Evolutionary conservation across 257 asterid species (phyloP).

Genomic region (Solanum appendiculatum): DNA sequence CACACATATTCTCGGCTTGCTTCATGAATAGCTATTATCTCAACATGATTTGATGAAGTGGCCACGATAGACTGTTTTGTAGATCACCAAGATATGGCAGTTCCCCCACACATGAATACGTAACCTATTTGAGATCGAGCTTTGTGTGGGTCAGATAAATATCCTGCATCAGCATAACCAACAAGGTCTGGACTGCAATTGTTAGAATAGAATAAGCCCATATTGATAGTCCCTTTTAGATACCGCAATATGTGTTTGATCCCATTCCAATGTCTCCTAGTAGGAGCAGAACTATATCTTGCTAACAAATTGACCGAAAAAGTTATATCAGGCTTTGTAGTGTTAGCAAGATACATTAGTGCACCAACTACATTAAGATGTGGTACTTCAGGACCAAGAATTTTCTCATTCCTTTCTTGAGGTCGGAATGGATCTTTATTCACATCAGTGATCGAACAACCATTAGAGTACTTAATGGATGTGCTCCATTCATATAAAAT

Average conservation of each 20-base stretch:
- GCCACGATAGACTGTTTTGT: background rate
- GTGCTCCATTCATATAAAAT: no score
- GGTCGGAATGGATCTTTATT: no score
- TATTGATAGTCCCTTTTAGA: background rate
- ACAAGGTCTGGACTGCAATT: background rate
- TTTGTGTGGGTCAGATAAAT: no score
- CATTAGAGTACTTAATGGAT: no score
- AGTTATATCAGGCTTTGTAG: no score
- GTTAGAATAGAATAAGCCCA: background rate
- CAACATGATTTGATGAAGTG: background rate
- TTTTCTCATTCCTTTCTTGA: no score
- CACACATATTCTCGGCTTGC: background rate
- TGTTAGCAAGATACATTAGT: no score
- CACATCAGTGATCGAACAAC: no score
- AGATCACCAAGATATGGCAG: background rate
- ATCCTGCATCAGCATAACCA: background rate
- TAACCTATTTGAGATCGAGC: background rate
- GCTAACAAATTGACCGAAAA: no score
- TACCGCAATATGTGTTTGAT: background rate
- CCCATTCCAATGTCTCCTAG: background rate
- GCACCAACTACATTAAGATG: no score
- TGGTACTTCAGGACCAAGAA: no score
- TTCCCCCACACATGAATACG: background rate
- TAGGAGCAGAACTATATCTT: no score
- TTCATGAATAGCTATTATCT: background rate